A percentile compares a stretch with the other conserved stretches of the same genome.
Conservation (phyloP, 805 yeast species). For the Saturnispora zaruensis region DNA sequence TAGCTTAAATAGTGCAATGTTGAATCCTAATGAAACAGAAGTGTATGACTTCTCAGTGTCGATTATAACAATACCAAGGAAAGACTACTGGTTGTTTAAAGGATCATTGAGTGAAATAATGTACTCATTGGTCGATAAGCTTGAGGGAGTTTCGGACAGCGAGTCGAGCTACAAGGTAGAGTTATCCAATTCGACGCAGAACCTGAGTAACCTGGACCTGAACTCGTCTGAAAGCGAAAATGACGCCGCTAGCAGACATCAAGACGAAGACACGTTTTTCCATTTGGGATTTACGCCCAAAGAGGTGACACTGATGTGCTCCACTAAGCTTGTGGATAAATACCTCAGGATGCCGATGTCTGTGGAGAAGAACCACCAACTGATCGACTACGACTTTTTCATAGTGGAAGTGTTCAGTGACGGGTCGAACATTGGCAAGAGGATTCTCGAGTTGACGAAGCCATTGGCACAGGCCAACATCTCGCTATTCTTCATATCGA, state of each 20-base stretch:
- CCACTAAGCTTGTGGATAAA: slow-evolving; percentile 30
- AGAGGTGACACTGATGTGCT: slow-evolving; percentile 56
- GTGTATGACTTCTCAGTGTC: slow-evolving; percentile 38
- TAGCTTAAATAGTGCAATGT: slow-evolving; percentile 8
- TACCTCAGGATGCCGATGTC: slow-evolving; percentile 35
- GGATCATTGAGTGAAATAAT: slow-evolving; percentile 43
- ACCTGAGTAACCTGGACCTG: slow-evolving; percentile 7
- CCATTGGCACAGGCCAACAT: slow-evolving; percentile 52
- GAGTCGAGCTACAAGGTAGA: slow-evolving; percentile 7
- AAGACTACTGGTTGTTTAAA: slow-evolving; percentile 44
- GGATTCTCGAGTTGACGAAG: slow-evolving; percentile 47
- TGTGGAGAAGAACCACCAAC: slow-evolving; percentile 30
- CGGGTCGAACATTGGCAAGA: slow-evolving; percentile 44
- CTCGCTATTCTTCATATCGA: slow-evolving; percentile 51
- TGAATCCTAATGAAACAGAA: slow-evolving; percentile 31
- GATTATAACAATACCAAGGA: slow-evolving; percentile 45
- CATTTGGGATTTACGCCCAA: slow-evolving; percentile 54
- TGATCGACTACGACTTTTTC: slow-evolving; percentile 38
- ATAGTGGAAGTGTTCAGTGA: slow-evolving; percentile 54
- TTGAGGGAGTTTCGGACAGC: slow-evolving; percentile 14
- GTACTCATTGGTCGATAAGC: slow-evolving; percentile 28
- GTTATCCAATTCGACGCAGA: slow-evolving; percentile 8
- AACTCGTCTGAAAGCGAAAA: not conserved
- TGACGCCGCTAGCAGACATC: slow-evolving; percentile 8
- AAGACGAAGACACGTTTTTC: slow-evolving; percentile 40